These are phyloP conservation scores for Exophiala sp. DNA, from an alignment of 2,329 filamentous ascomycete species.

Conservation along the genomic window DNA sequence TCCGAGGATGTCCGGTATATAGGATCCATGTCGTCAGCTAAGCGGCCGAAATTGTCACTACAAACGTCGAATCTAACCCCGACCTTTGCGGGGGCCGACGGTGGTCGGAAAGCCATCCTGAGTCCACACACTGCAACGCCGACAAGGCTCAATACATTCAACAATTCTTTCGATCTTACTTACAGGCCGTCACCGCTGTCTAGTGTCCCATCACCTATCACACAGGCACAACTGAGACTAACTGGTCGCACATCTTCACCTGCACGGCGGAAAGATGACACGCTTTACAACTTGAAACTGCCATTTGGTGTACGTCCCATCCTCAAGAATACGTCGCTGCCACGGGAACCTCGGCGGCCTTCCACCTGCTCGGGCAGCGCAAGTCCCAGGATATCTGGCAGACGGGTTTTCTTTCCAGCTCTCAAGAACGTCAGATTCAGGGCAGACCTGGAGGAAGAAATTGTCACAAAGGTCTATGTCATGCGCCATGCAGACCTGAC, in stretches of 20 bases:
- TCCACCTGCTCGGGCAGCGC: slow-evolving; percentile 37
- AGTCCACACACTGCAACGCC: slow-evolving; percentile 47
- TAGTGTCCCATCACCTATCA: slow-evolving; percentile 33
- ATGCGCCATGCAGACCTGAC: slow-evolving; percentile 54
- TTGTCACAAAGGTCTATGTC: slow-evolving; percentile 54
- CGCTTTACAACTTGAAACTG: slow-evolving; percentile 38
- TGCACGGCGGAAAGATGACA: slow-evolving; percentile 14
- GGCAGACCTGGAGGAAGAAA: slow-evolving; percentile 56
- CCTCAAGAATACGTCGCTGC: slow-evolving; percentile 46
- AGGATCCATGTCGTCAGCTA: slow-evolving; percentile 19
- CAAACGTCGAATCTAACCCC: slow-evolving; percentile 53
- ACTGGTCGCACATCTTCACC: slow-evolving; percentile 27
- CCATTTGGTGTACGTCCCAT: slow-evolving; percentile 46
- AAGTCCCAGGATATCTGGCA: slow-evolving; percentile 37
- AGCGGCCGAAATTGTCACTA: slow-evolving; percentile 58
- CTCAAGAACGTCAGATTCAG: slow-evolving; percentile 58
- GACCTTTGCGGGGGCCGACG: slow-evolving; percentile 54
- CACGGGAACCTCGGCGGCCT: slow-evolving; percentile 34
- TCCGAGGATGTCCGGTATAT: slow-evolving; percentile 2
- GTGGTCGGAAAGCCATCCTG: slow-evolving; percentile 31
- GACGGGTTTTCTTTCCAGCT: slow-evolving; percentile 49
- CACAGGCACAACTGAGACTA: slow-evolving; percentile 1
- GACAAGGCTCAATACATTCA: slow-evolving; percentile 60
- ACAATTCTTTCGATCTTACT: slow-evolving; percentile 54
- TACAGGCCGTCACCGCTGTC: slow-evolving; percentile 38